These are phyloP conservation scores for Annona squamosa DNA, from an alignment of 164 flowering plant species.

Conservation along the genomic window DNA sequence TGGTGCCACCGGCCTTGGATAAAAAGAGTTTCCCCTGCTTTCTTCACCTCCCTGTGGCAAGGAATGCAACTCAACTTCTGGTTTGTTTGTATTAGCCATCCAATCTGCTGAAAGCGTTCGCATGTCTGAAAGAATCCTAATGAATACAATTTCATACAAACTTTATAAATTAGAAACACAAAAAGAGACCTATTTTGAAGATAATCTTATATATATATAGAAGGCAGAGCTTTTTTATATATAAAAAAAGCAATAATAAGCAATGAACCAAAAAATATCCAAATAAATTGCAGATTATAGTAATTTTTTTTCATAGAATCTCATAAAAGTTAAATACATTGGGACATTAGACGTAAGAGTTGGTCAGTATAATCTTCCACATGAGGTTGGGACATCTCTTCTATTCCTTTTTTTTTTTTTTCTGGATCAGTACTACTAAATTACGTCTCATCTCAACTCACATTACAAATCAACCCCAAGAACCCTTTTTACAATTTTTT, in stretches of 20 bases:
- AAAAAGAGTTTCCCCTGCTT: constrained; percentile 55
- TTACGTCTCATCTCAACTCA: no score
- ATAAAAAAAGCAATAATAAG: neutral
- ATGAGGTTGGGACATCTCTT: no score
- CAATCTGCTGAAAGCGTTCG: constrained; percentile 98
- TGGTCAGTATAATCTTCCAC: no score
- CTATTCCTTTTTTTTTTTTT: no score
- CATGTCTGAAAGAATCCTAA: constrained; percentile 98
- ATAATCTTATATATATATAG: no score
- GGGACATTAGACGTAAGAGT: no score
- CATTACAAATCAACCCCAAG: no score
- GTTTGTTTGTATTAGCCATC: constrained; percentile 94
- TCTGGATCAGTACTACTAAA: no score
- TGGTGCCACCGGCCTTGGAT: constrained; percentile 96
- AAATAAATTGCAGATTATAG: neutral
- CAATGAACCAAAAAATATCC: neutral
- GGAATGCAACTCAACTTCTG: constrained; percentile 62
- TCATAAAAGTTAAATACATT: no score
- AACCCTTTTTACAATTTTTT: no score
- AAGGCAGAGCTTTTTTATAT: neutral
- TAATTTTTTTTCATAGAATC: no score
- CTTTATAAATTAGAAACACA: constrained; percentile 13
- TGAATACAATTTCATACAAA: constrained; percentile 11
- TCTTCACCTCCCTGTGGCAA: constrained; percentile 77
- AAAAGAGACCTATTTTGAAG: no score